These are phyloP conservation scores for Fusarium buxicola DNA, from an alignment of 2,329 filamentous ascomycete genomes.

Conservation along the genomic window DNA sequence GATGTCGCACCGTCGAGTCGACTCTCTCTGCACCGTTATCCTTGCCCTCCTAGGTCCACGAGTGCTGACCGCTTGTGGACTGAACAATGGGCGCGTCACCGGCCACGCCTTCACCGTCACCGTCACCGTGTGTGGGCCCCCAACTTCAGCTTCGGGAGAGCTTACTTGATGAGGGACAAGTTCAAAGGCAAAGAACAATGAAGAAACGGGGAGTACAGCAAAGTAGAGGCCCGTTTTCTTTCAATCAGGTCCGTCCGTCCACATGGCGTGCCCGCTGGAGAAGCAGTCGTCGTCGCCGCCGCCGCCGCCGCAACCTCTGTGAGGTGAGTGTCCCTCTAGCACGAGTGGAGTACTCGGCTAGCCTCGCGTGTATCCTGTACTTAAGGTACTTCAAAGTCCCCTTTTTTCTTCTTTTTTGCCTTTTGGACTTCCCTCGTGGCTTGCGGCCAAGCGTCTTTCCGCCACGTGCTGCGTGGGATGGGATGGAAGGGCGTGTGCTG, in stretches of 20 bases:
- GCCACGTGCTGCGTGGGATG: slow-evolving; percentile 37
- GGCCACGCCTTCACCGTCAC: slow-evolving; percentile 21
- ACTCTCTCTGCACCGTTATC: not conserved
- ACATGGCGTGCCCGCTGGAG: slow-evolving; percentile 29
- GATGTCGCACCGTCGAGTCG: no score
- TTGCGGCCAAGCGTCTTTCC: slow-evolving; percentile 33
- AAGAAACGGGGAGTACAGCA: slow-evolving; percentile 14
- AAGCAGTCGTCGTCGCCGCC: slow-evolving; percentile 3
- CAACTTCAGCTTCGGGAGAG: slow-evolving; percentile 11
- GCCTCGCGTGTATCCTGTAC: slow-evolving; percentile 27
- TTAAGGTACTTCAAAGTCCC: slow-evolving; percentile 31
- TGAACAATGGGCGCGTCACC: slow-evolving; percentile 15
- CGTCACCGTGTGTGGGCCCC: slow-evolving; percentile 5
- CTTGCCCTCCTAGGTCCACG: not conserved
- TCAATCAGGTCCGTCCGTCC: slow-evolving; percentile 4
- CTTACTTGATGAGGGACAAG: slow-evolving; percentile 14
- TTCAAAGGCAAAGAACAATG: slow-evolving; percentile 13
- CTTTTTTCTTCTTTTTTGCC: slow-evolving; percentile 24
- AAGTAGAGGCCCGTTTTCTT: slow-evolving; percentile 9
- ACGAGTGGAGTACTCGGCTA: slow-evolving; percentile 1
- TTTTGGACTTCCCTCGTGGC: slow-evolving; percentile 19
- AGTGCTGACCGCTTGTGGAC: not conserved
- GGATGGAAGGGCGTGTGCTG: slow-evolving; percentile 29
- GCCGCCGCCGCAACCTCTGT: no score
- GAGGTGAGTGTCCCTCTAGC: not conserved